Evolutionary conservation across 2,329 filamentous ascomycete genomes (phyloP).

Genomic region (Ophiostoma populinum): DNA sequence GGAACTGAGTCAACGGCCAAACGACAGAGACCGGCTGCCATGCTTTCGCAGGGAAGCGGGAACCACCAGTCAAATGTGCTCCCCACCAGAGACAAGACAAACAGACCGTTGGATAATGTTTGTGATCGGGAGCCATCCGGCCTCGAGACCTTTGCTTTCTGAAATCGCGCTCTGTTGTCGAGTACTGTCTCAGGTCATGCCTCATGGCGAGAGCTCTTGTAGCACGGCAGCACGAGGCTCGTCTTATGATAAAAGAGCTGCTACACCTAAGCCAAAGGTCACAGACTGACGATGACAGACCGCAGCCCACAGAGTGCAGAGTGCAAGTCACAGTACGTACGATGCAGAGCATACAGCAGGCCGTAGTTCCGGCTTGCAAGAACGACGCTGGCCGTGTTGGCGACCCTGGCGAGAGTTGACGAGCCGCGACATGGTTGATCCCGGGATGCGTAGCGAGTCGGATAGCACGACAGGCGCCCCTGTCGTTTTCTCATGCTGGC

Average conservation of each 20-base stretch:
- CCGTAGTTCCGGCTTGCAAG: too few species aligned
- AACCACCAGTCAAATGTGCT: not conserved
- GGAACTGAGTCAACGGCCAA: too few species aligned
- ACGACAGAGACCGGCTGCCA: too few species aligned
- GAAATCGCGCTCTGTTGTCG: not conserved
- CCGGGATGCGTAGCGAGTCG: constrained; percentile 1
- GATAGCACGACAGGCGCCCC: not conserved
- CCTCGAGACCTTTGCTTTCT: not conserved
- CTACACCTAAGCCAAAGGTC: too few species aligned
- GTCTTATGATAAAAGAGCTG: constrained; percentile 2
- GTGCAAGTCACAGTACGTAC: too few species aligned
- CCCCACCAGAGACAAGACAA: constrained; percentile 5
- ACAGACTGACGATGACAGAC: too few species aligned
- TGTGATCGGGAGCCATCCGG: constrained; percentile 2
- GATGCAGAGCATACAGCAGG: too few species aligned
- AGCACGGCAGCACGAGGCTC: constrained; percentile 2
- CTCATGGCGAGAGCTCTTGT: constrained; percentile 1
- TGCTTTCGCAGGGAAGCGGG: not conserved
- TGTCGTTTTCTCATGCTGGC: too few species aligned
- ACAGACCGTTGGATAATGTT: constrained; percentile 1
- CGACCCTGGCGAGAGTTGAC: too few species aligned
- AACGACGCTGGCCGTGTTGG: too few species aligned
- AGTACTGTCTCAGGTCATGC: not conserved
- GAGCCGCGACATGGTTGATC: too few species aligned
- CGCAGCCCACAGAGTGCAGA: too few species aligned